phyloP scores from a whole-genome alignment of 2,329 filamentous ascomycete species.

The Drechslerella dactyloides region DNA sequence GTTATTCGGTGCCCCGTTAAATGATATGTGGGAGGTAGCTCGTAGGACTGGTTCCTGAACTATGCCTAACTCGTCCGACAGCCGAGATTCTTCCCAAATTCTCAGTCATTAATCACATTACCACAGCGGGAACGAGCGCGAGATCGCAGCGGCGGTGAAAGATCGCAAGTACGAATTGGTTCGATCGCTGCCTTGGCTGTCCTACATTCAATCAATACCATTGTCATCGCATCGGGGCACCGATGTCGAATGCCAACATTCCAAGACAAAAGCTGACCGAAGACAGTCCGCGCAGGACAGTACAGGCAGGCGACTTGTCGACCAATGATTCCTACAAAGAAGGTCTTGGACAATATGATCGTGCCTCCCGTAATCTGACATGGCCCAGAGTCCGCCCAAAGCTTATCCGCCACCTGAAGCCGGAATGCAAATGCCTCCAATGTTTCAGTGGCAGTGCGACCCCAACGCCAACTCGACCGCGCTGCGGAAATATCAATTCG shows the following conservation, averaged over 20 bases:
- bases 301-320: too few relatives aligned
- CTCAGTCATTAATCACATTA: background rate
- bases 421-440: background rate
- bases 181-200: too few relatives aligned
- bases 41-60: background rate
- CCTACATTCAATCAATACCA: too few relatives aligned
- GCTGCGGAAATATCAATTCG: background rate
- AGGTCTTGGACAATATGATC: too few relatives aligned
- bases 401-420: constrained; percentile 9
- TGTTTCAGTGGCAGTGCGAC: background rate
- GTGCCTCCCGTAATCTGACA: background rate
- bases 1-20: background rate
- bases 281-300: too few relatives aligned
- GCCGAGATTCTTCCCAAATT: background rate
- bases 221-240: too few relatives aligned
- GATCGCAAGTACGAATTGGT: too few relatives aligned
- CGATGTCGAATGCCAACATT: too few relatives aligned
- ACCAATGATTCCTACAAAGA: too few relatives aligned
- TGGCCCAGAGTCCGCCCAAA: background rate
- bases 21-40: background rate
- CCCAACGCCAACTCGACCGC: background rate
- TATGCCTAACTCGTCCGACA: background rate
- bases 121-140: background rate
- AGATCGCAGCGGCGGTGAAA: too few relatives aligned
- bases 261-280: too few relatives aligned